phyloP scores from a whole-genome alignment of 805 yeast species.

The Wickerhamiella azyma region DNA sequence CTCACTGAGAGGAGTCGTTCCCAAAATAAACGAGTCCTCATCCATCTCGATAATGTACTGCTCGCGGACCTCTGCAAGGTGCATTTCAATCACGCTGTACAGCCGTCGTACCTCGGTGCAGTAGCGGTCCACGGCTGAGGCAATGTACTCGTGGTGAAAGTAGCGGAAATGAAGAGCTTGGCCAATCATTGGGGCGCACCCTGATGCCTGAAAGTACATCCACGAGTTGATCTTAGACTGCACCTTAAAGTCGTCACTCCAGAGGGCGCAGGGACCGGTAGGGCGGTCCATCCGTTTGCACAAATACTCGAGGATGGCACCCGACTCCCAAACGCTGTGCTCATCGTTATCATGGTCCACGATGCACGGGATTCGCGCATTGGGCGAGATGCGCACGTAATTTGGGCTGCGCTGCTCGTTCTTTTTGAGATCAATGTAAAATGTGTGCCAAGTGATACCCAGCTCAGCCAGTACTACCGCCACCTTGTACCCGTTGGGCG shows the following conservation, averaged over 20 bases:
- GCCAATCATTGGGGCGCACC: constrained; percentile 98
- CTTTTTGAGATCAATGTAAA: constrained; percentile 67
- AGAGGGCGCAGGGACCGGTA: constrained; percentile 52
- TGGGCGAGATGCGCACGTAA: constrained; percentile 86
- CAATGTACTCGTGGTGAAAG: constrained; percentile 74
- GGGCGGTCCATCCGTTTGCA: constrained; percentile 21
- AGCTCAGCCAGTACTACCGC: constrained; percentile 81
- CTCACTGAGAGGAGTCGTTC: constrained; percentile 75
- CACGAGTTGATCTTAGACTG: constrained; percentile 78
- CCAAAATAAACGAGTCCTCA: constrained; percentile 75
- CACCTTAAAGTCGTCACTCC: constrained; percentile 65
- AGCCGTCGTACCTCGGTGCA: constrained; percentile 87
- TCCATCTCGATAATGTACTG: constrained; percentile 80
- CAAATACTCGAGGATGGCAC: constrained; percentile 75
- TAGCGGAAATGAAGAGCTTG: constrained; percentile 90
- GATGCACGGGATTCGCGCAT: constrained; percentile 89
- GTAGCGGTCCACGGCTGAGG: constrained; percentile 81
- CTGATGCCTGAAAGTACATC: constrained; percentile 90
- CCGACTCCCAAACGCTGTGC: constrained; percentile 85
- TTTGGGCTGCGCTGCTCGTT: constrained; percentile 93
- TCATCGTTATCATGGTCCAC: constrained; percentile 77
- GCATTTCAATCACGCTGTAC: constrained; percentile 90
- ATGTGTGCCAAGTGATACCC: constrained; percentile 62
- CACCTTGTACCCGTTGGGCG: constrained; percentile 93
- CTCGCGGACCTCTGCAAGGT: constrained; percentile 83